Percentiles rank a stretch among this genome's conserved stretches.
Conservation (phyloP, 2,329 filamentous ascomycete species). For the Didymella pomorum region DNA sequence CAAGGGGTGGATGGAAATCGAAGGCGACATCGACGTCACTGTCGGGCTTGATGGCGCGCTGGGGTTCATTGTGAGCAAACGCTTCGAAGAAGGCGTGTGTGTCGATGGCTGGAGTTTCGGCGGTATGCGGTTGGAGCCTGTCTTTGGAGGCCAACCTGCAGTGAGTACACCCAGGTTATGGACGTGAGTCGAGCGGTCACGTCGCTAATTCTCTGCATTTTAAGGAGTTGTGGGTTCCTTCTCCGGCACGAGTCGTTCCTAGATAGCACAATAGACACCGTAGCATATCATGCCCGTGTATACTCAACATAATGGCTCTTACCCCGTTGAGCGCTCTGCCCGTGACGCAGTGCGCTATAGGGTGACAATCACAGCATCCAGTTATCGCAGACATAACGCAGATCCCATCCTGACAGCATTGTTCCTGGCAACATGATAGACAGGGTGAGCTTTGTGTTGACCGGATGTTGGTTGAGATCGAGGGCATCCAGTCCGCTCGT, state of each 20-base stretch:
- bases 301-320: too few species aligned
- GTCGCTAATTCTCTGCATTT: not conserved
- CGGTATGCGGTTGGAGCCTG: slow-evolving; percentile 48
- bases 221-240: not conserved
- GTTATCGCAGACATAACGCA: too few species aligned
- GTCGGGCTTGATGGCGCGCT: slow-evolving; percentile 50
- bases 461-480: too few species aligned
- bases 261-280: not conserved
- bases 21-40: slow-evolving; percentile 47
- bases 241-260: not conserved
- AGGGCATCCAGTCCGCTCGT: not conserved
- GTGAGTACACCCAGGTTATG: not conserved
- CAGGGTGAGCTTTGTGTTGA: too few species aligned
- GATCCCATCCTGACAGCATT: too few species aligned
- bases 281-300: not conserved
- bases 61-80: slow-evolving; percentile 49
- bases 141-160: slow-evolving; percentile 31
- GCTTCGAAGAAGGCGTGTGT: slow-evolving; percentile 40
- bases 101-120: slow-evolving; percentile 52
- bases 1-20: slow-evolving; percentile 49
- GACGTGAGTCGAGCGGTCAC: not conserved
- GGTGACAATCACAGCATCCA: too few species aligned
- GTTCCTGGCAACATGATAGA: too few species aligned
- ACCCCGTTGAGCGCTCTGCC: too few species aligned
- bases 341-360: too few species aligned